These are phyloP conservation scores for Aureoboletus auriporus DNA, from an alignment of 768 basidiomycete species.

Conservation along the genomic window DNA sequence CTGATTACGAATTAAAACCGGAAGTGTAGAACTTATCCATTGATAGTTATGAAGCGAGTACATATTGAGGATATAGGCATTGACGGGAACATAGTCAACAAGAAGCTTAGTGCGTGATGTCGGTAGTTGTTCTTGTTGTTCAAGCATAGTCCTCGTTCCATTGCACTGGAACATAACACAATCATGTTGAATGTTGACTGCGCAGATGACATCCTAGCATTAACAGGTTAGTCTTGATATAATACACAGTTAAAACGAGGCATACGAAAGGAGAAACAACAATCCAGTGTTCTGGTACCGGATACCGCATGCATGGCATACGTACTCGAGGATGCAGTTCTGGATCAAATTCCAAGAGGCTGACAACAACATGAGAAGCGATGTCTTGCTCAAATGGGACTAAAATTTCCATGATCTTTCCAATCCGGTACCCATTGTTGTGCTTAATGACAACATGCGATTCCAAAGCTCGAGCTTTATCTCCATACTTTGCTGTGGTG, in stretches of 20 bases:
- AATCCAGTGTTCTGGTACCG: not conserved
- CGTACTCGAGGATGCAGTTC: not conserved
- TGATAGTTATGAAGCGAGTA: not conserved
- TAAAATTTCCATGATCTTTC: not conserved
- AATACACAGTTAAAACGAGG: no score
- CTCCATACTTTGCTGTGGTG: not conserved
- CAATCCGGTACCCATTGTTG: not conserved
- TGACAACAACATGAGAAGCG: not conserved
- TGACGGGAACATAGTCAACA: not conserved
- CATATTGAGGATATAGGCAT: not conserved
- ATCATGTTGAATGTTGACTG: constrained; percentile 1
- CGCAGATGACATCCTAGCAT: not conserved
- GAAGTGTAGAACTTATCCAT: not conserved
- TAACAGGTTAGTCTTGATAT: not conserved
- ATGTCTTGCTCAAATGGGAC: not conserved
- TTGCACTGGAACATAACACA: not conserved
- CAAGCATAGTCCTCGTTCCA: not conserved
- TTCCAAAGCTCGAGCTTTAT: not conserved
- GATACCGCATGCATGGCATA: not conserved
- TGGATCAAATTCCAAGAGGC: not conserved
- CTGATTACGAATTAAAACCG: not conserved
- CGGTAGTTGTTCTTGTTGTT: not conserved
- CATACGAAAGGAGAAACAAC: not conserved
- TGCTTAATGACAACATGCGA: not conserved
- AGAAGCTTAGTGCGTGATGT: not conserved